These are phyloP conservation scores for Erodium trifolium DNA, from an alignment of 441 rosid genomes.

Conservation along the genomic window DNA sequence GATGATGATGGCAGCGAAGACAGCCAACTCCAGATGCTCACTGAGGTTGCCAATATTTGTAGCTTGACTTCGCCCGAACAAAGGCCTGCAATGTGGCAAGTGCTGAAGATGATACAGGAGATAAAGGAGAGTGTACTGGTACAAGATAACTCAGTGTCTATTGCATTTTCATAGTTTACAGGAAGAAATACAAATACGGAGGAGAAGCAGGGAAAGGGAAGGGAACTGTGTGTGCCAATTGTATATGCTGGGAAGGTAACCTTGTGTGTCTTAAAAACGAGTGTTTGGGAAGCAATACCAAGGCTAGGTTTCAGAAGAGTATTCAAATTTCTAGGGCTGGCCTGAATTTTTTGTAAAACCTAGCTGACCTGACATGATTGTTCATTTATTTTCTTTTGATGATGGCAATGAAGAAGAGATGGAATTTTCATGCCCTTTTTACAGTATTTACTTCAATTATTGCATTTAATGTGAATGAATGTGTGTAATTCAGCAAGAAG, in stretches of 20 bases:
- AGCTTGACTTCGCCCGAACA: conserved; percentile 67
- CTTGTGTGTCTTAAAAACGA: background rate
- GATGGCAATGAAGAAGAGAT: background rate
- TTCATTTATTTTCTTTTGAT: conserved; percentile 1
- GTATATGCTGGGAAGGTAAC: background rate
- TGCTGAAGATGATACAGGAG: conserved; percentile 74
- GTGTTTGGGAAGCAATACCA: background rate
- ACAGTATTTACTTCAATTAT: background rate
- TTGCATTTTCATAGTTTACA: conserved; percentile 22
- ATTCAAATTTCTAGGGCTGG: background rate
- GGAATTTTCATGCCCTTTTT: background rate
- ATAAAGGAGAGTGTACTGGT: conserved; percentile 51
- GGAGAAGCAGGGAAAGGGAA: background rate
- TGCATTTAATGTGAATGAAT: background rate
- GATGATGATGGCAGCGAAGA: conserved; percentile 45
- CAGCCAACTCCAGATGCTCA: conserved; percentile 59
- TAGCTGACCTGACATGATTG: background rate
- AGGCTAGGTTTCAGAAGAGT: background rate
- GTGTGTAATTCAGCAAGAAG: too few species aligned
- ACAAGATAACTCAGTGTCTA: conserved; percentile 34
- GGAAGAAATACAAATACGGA: background rate
- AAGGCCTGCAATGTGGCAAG: conserved; percentile 76
- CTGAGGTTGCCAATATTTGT: conserved; percentile 64
- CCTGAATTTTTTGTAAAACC: background rate
- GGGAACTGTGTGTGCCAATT: conserved; percentile 6